These are phyloP conservation scores for Paspalum vaginatum DNA, from an alignment of 176 grass and related monocot genomes.

Conservation along the genomic window DNA sequence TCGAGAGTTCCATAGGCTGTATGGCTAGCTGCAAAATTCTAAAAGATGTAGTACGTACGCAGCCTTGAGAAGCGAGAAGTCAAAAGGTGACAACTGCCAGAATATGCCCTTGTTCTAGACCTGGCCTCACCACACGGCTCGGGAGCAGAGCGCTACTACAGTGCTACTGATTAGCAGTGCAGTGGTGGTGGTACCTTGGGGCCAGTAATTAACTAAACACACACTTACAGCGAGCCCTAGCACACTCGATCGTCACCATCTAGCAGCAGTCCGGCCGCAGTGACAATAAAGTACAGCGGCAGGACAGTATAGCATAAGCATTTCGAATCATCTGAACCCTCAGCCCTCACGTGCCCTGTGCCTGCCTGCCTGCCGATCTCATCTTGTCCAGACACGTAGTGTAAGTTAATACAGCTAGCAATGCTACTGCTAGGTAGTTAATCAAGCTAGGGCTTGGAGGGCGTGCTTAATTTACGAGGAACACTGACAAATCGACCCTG, in stretches of 20 bases:
- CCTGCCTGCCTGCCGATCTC: not conserved
- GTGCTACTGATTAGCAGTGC: not conserved
- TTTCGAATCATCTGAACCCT: conserved; percentile 49
- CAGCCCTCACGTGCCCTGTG: conserved; percentile 37
- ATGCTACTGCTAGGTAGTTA: not conserved
- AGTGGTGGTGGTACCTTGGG: conserved; percentile 3
- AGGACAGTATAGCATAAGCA: not conserved
- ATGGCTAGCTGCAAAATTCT: not conserved
- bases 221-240: not conserved
- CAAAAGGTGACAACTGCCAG: conserved; percentile 43
- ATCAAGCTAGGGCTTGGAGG: conserved; percentile 4
- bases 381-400: not conserved
- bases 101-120: conserved; percentile 42
- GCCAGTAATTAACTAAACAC: not conserved
- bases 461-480: not conserved
- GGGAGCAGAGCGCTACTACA: not conserved
- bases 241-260: not conserved
- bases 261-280: not conserved
- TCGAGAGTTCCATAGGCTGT: not conserved
- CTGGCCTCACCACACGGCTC: not conserved
- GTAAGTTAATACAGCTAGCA: too few species aligned
- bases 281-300: not conserved
- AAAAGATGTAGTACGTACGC: not conserved
- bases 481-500: conserved; percentile 44
- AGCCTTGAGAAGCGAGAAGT: conserved; percentile 36